Evolutionary conservation across 1,139 yeast genomes (phyloP), one percentile per base, ranked within the genome.

Genomic region (Saccharomyces pastorianus): DNA sequence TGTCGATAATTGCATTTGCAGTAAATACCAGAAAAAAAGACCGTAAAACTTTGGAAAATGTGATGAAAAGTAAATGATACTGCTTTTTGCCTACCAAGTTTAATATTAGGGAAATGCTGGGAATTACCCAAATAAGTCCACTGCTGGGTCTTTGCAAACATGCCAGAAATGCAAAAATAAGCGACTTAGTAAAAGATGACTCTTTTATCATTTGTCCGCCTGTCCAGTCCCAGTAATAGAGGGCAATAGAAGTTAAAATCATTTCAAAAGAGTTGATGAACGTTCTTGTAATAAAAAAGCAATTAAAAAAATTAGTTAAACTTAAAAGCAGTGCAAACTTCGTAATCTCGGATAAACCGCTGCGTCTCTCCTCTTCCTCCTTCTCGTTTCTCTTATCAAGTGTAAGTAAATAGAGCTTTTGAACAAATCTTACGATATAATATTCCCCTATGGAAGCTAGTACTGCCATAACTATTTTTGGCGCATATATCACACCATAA

Each of bases 211-310:
- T 56, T 6, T 56, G 56, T 9, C 66, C 69, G 2, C 58, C 59
- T 34, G 73, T 68, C 84, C 88, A 81, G 6, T 90, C 86, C 96
- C 96, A 88, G 64, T 75, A 79, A 20, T 80, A 75, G 53, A 91
- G 72, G 0, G 91, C 93, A n/a, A 81, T 70, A 0, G 84, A 75
- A 0, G 95, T 88, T 55, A 91, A 66, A 1, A 80, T 76, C 76
- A 86, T 79, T 68, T 95, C 99, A 51, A 90, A 74, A 26, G 87
- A 81, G 64, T 93, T 95, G 51, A 96, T 82, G 67, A 95, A 95
- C 1, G 96, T 85, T 58, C 99, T 76, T 1, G 96, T 84, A 46
- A 82, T 75, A 49, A 85, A 77, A 68, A 79, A 88, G 86, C 93
- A 88, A 66, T 90, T 90, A 76, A 89, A 91, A 7, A 90, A 86